Percentiles rank a stretch among this genome's conserved stretches.
phyloP scores from a whole-genome alignment of 495 filamentous ascomycete genomes.

The Penicillium ochrochloron region DNA sequence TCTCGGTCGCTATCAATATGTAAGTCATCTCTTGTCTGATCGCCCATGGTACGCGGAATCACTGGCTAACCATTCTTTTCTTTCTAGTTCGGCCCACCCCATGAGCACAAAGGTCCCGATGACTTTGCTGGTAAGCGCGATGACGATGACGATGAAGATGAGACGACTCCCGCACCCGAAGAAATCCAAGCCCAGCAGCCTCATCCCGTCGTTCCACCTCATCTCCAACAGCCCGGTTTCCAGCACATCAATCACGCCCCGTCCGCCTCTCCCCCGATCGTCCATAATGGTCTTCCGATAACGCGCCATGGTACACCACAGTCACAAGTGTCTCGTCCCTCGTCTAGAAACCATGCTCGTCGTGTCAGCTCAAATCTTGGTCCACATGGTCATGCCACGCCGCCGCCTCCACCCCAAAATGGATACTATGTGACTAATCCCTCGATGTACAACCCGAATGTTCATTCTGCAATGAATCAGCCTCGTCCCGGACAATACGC shows the following conservation, averaged over 20 bases:
- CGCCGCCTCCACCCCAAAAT: conserved; percentile 68
- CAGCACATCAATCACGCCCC: conserved; percentile 84
- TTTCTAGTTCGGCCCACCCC: conserved; percentile 80
- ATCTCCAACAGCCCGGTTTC: conserved; percentile 76
- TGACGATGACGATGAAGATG: conserved; percentile 87
- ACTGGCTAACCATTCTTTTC: conserved; percentile 7
- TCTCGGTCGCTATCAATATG: conserved; percentile 84
- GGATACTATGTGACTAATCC: conserved; percentile 86
- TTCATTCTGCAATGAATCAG: conserved; percentile 47
- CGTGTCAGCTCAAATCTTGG: conserved; percentile 77
- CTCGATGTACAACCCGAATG: conserved; percentile 81
- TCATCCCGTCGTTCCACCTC: conserved; percentile 67
- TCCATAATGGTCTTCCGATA: conserved; percentile 70
- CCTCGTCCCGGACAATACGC: conserved; percentile 53
- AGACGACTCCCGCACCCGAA: conserved; percentile 65
- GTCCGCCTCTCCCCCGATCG: conserved; percentile 87
- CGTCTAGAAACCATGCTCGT: conserved; percentile 77
- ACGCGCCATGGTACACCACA: conserved; percentile 80
- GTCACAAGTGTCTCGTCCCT: conserved; percentile 78
- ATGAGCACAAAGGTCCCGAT: conserved; percentile 93
- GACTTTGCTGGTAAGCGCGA: conserved; percentile 89
- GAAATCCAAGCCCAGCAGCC: conserved; percentile 53
- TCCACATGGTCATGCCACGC: conserved; percentile 62
- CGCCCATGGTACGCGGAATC: not conserved
- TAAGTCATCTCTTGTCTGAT: conserved; percentile 51